A percentile compares a stretch with the other conserved stretches of the same genome.
phyloP scores from a whole-genome alignment of 2,329 filamentous ascomycete genomes.

The Cryphonectria naterciae region DNA sequence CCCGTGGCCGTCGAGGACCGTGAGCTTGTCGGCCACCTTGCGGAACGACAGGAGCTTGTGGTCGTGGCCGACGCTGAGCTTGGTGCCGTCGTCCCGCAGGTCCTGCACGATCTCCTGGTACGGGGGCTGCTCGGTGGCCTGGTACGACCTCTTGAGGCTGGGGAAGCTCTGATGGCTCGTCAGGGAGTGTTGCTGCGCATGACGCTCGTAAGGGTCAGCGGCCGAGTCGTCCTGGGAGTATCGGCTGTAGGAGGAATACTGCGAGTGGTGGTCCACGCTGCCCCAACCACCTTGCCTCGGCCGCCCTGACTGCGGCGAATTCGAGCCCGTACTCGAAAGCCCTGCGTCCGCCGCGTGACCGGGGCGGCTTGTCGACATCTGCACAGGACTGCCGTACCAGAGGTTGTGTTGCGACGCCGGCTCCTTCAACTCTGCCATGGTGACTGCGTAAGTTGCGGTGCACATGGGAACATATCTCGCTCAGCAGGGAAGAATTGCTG shows the following conservation, averaged over 20 bases:
- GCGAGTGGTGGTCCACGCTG: conserved; percentile 50
- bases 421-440: conserved; percentile 68
- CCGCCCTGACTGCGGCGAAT: conserved; percentile 53
- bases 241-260: conserved; percentile 55
- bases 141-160: conserved; percentile 61
- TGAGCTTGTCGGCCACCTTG: conserved; percentile 61
- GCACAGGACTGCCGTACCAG: conserved; percentile 62
- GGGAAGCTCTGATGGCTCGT: conserved; percentile 57
- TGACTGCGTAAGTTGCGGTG: conserved; percentile 64
- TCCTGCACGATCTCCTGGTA: conserved; percentile 67
- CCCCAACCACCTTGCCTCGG: conserved; percentile 46
- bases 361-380: conserved; percentile 54
- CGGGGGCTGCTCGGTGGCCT: conserved; percentile 57
- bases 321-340: conserved; percentile 49
- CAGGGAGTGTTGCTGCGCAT: conserved; percentile 52
- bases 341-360: conserved; percentile 55
- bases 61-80: conserved; percentile 62
- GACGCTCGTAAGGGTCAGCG: conserved; percentile 57
- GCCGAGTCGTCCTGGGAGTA: conserved; percentile 56
- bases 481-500: conserved; percentile 28
- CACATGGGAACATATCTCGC: conserved; percentile 61
- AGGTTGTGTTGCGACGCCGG: conserved; percentile 56
- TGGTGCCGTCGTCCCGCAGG: conserved; percentile 60
- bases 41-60: conserved; percentile 65
- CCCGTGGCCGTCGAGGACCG: conserved; percentile 62